A percentile compares a stretch with the other conserved stretches of the same genome.
Evolutionary conservation across 768 basidiomycete species (phyloP).

Genomic region (Xerocomellus amylosporus): DNA sequence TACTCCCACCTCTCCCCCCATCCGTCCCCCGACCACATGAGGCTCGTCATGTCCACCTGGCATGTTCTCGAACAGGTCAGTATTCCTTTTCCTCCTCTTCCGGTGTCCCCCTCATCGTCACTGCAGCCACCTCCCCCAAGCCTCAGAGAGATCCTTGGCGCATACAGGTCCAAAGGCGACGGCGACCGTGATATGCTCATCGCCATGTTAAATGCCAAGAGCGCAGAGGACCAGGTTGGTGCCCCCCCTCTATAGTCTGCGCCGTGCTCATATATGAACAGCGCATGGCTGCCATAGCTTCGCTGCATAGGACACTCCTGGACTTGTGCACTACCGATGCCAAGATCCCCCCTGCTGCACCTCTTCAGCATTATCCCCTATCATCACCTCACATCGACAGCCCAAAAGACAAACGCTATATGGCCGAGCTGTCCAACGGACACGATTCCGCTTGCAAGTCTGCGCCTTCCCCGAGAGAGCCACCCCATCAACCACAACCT

Average conservation of each 20-base stretch:
- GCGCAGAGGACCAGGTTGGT: slow-evolving; percentile 87
- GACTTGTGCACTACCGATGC: slow-evolving; percentile 45
- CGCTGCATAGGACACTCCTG: slow-evolving; percentile 68
- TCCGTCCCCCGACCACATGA: slow-evolving; percentile 23
- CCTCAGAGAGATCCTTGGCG: slow-evolving; percentile 81
- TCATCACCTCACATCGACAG: slow-evolving; percentile 32
- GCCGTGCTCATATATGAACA: slow-evolving; percentile 28
- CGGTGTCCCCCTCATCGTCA: neutral
- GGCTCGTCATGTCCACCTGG: slow-evolving; percentile 45
- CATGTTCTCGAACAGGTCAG: slow-evolving; percentile 47
- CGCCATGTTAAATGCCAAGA: slow-evolving; percentile 88
- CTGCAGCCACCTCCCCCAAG: slow-evolving; percentile 71
- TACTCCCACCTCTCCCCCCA: slow-evolving; percentile 14
- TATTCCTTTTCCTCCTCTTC: neutral
- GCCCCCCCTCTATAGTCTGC: slow-evolving; percentile 1
- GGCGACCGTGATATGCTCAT: slow-evolving; percentile 91
- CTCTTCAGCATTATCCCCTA: slow-evolving; percentile 37
- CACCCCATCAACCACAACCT: slow-evolving; percentile 37
- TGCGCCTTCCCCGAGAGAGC: slow-evolving; percentile 22
- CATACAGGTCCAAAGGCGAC: slow-evolving; percentile 82
- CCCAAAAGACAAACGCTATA: slow-evolving; percentile 23
- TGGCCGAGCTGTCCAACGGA: slow-evolving; percentile 14
- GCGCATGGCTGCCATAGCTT: slow-evolving; percentile 69
- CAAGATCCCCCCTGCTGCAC: slow-evolving; percentile 30
- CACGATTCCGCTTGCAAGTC: slow-evolving; percentile 14